Evolutionary conservation across 2,329 filamentous ascomycete species (phyloP).

Genomic region (Zymoseptoria brevis): DNA sequence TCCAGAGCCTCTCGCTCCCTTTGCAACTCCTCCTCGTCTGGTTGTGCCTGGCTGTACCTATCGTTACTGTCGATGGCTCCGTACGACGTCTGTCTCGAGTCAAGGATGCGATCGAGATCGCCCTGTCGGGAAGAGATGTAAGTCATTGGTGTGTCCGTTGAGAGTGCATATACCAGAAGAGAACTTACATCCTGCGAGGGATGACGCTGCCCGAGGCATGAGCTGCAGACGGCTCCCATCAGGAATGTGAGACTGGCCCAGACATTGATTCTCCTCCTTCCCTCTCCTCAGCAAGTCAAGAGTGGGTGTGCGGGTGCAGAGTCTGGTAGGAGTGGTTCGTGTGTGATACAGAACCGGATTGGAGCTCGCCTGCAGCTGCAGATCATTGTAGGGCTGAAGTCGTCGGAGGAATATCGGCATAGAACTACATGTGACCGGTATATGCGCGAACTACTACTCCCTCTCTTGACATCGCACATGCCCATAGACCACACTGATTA

Average conservation of each 20-base stretch:
- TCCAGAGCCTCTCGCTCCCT: slow-evolving; percentile 42
- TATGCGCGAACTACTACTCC: too few species aligned
- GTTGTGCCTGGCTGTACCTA: slow-evolving; percentile 28
- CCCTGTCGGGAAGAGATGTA: slow-evolving; percentile 30
- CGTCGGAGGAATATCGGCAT: not conserved
- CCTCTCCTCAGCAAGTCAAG: not conserved
- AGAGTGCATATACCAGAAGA: slow-evolving; percentile 7
- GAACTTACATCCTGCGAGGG: slow-evolving; percentile 38
- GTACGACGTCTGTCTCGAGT: slow-evolving; percentile 38
- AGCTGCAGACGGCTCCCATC: slow-evolving; percentile 40
- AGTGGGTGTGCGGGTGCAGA: not conserved
- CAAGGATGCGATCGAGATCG: slow-evolving; percentile 40
- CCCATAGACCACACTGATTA: not conserved
- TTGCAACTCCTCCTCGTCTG: slow-evolving; percentile 42
- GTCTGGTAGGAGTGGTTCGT: not conserved
- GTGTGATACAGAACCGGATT: not conserved
- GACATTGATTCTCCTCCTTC: not conserved
- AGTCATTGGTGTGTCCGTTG: slow-evolving; percentile 16
- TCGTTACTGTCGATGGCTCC: slow-evolving; percentile 33
- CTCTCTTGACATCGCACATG: not conserved
- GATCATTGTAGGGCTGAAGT: not conserved
- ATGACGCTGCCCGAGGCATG: slow-evolving; percentile 40
- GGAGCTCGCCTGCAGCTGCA: not conserved
- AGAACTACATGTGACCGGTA: too few species aligned
- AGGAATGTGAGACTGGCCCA: slow-evolving; percentile 13